These are phyloP conservation scores for Colletotrichum trifolii DNA, from an alignment of 2,329 filamentous ascomycete species.

Conservation along the genomic window DNA sequence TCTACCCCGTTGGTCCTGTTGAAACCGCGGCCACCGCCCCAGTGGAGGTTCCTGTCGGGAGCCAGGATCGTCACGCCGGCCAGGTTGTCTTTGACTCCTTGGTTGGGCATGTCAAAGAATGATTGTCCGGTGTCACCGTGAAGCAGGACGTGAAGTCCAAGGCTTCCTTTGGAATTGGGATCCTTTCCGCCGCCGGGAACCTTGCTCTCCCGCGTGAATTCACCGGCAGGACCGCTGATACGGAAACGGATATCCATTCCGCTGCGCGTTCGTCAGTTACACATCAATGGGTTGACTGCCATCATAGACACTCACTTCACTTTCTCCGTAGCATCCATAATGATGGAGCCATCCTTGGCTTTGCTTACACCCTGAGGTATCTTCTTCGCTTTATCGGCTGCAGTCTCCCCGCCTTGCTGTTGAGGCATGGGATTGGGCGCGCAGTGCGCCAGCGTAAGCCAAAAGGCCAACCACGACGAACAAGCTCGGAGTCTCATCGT, in stretches of 20 bases:
- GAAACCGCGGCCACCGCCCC: slow-evolving; percentile 65
- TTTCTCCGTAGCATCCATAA: slow-evolving; percentile 63
- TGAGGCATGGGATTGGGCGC: slow-evolving; percentile 2
- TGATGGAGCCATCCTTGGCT: slow-evolving; percentile 66
- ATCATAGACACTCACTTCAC: slow-evolving; percentile 57
- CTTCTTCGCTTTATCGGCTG: slow-evolving; percentile 43
- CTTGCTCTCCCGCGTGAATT: slow-evolving; percentile 61
- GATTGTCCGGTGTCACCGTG: slow-evolving; percentile 70
- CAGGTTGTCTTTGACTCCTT: slow-evolving; percentile 59
- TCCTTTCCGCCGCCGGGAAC: slow-evolving; percentile 47
- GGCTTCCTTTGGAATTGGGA: slow-evolving; percentile 43
- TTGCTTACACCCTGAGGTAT: slow-evolving; percentile 50
- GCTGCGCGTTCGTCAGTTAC: slow-evolving; percentile 41
- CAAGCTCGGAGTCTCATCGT: not conserved
- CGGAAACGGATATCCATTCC: slow-evolving; percentile 65
- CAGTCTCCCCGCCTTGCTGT: slow-evolving; percentile 30
- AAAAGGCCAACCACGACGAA: not conserved
- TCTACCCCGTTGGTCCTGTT: slow-evolving; percentile 64
- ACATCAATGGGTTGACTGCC: not conserved
- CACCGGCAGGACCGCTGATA: slow-evolving; percentile 63
- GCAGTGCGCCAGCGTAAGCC: not conserved
- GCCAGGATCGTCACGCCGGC: slow-evolving; percentile 65
- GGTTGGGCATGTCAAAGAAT: slow-evolving; percentile 68
- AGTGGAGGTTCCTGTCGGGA: slow-evolving; percentile 65
- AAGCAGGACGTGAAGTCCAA: slow-evolving; percentile 67